Conservation (phyloP, 352 stramenopile genomes). For the Phytophthora macrochlamydospora region DNA sequence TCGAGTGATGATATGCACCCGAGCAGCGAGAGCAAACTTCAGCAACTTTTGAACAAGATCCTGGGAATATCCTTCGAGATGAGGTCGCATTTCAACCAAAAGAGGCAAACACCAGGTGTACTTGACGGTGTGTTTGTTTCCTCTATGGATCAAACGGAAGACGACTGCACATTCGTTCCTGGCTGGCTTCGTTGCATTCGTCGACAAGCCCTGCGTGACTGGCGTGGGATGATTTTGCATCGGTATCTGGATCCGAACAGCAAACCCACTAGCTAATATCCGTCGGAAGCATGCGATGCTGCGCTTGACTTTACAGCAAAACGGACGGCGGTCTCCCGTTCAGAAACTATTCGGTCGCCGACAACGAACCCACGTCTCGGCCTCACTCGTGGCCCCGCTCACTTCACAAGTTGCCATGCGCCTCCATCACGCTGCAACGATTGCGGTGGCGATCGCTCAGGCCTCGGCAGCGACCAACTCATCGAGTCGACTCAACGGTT, state of each 20-base stretch:
- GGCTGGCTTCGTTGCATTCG: neutral
- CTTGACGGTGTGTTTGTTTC: too few species aligned
- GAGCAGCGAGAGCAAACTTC: too few species aligned
- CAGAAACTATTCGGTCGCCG: slow-evolving; percentile 4
- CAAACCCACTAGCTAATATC: neutral
- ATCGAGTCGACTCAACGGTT: slow-evolving; percentile 25
- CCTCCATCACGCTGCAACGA: slow-evolving; percentile 1
- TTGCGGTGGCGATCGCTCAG: slow-evolving; percentile 1
- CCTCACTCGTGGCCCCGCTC: too few species aligned
- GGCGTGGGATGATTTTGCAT: slow-evolving; percentile 1
- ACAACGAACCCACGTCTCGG: neutral
- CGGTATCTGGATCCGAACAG: neutral
- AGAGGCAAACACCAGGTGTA: too few species aligned
- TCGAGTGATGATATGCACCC: too few species aligned
- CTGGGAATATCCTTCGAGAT: too few species aligned
- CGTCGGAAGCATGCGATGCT: neutral
- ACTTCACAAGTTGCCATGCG: slow-evolving; percentile 10
- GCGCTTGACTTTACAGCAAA: neutral
- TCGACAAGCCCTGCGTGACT: neutral
- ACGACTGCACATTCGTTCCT: neutral
- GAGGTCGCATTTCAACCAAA: too few species aligned
- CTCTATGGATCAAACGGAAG: too few species aligned
- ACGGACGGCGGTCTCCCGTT: neutral
- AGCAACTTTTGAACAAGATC: too few species aligned
- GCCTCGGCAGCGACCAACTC: slow-evolving; percentile 4